Evolutionary conservation across 768 basidiomycete genomes (phyloP), one percentile per base, ranked within the genome.

Genomic region (Leccinum variicolor): DNA sequence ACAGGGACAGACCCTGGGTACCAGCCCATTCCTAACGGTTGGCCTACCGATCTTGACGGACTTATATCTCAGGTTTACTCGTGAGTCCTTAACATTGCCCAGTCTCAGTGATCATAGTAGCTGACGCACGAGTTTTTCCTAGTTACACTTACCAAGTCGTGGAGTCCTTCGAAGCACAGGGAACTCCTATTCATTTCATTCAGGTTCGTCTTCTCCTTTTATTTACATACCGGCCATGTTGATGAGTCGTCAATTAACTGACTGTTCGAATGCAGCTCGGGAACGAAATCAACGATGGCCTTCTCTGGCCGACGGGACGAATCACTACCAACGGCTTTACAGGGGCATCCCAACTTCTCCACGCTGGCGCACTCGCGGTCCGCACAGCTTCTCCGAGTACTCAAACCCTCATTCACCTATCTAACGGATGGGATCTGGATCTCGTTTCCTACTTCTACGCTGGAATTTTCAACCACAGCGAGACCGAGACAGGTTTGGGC

Each of bases 261-360:
- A 8, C 34, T 62, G 17, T 26, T 21, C 15, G 26, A 39, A 52
- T 15, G 17, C 45, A 62, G 61, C 7, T 63, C 26, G 61, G 61
- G 36, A 62, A 62, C 34, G 61, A 62, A 54, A 54, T 54, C 25
- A 51, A 63, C 23, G 50, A 54, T 10, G 61, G 61, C 8, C n/a
- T 21, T 46, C n/a, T 63, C n/a, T 62, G 56, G 56, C 45, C 56
- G 14, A 23, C 13, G 8, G 61, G 61, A 8, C 34, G 0, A n/a
- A 43, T 59, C 34, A 41, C 62, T 28, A 23, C 23, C 52, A 58
- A 54, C 7, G 61, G 45, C 48, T 58, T 63, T 46, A 13, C 26
- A 6, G 29, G 9, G 5, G 56, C 50, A 43, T 62, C 56, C 8
- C 17, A 74, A 58, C 66, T 78, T 33, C 71, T 79, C 25, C 73